Evolutionary conservation across 1,139 yeast genomes (phyloP).

Genomic region (Diutina scorzettiae): DNA sequence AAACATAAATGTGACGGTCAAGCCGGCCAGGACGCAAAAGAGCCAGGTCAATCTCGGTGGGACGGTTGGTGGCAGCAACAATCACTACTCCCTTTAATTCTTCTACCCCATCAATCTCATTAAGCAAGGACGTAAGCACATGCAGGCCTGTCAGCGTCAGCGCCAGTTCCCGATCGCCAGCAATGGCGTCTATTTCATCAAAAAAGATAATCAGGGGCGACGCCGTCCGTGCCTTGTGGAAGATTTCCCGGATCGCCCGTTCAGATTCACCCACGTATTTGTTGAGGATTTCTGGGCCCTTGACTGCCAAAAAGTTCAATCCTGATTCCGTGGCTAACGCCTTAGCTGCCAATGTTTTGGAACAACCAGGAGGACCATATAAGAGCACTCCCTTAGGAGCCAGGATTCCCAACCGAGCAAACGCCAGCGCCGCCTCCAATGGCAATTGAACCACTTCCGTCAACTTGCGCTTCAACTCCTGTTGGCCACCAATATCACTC

Average conservation of each 20-base stretch:
- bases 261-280: conserved; percentile 94
- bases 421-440: conserved; percentile 68
- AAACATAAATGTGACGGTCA: conserved; percentile 83
- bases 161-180: conserved; percentile 59
- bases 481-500: conserved; percentile 96
- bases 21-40: conserved; percentile 87
- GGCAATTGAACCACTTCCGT: conserved; percentile 91
- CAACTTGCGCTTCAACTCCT: conserved; percentile 63
- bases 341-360: conserved; percentile 86
- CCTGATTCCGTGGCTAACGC: conserved; percentile 95
- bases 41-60: conserved; percentile 87
- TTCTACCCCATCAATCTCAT: conserved; percentile 95
- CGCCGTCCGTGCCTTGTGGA: conserved; percentile 86
- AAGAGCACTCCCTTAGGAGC: conserved; percentile 88
- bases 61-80: conserved; percentile 92
- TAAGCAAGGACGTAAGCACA: conserved; percentile 77
- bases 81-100: conserved; percentile 86
- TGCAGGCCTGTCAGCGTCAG: conserved; percentile 69
- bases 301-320: conserved; percentile 80
- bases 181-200: conserved; percentile 90
- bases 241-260: conserved; percentile 76
- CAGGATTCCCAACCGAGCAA: conserved; percentile 61
- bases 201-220: conserved; percentile 87
- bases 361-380: conserved; percentile 97
- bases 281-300: conserved; percentile 91